Evolutionary conservation across 305 asterid species (phyloP).

Genomic region (Stenogyne calaminthoides): DNA sequence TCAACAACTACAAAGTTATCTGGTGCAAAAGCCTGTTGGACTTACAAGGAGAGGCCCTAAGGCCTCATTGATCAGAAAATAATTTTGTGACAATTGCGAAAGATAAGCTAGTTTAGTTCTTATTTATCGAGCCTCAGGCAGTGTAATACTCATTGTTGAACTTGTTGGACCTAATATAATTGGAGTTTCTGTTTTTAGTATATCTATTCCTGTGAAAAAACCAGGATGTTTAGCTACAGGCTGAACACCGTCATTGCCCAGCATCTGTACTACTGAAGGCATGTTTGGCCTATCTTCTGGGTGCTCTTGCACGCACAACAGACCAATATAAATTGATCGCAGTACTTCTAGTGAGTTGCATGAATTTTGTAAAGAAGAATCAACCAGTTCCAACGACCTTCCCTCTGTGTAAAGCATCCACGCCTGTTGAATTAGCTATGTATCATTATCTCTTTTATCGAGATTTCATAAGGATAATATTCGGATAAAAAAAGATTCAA

Average conservation of each 20-base stretch:
- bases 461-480: no score
- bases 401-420: constrained; percentile 41
- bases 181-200: constrained; percentile 1
- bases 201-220: constrained; percentile 27
- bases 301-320: constrained; percentile 40
- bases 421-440: constrained; percentile 28
- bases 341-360: constrained; percentile 29
- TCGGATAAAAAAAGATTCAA: no score
- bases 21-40: not conserved
- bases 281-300: constrained; percentile 38
- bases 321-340: constrained; percentile 37
- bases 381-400: constrained; percentile 33
- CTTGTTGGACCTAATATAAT: constrained; percentile 20
- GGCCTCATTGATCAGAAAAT: no score
- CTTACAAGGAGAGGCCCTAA: not conserved
- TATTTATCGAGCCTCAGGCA: constrained; percentile 36
- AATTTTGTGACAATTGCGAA: no score
- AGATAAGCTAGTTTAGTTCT: not conserved
- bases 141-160: constrained; percentile 24
- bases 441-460: not conserved
- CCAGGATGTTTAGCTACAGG: constrained; percentile 43
- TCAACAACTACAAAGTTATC: no score
- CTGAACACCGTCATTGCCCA: constrained; percentile 31
- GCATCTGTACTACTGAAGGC: constrained; percentile 39
- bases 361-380: constrained; percentile 24